Base-by-base conservation (phyloP, 2,329 filamentous ascomycete genomes). In the Fusarium equiseti region DNA sequence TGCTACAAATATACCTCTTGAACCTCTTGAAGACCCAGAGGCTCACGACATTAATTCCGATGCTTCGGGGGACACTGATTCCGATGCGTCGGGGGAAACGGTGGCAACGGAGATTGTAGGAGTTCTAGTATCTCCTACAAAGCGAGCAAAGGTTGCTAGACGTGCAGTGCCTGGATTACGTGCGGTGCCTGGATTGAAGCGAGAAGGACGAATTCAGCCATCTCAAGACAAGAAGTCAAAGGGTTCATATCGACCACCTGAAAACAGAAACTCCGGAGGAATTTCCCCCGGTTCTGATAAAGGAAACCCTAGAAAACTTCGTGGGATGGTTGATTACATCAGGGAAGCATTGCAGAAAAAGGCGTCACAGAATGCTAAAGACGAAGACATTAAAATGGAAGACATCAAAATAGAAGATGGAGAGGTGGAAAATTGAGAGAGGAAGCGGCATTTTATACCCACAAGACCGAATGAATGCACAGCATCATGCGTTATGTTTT, bases 291-390 rank as follows among this genome's bases (percentile, higher is more conserved):
- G 10, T 38, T n/a, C n/a, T 7, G 6, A n/a, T 13, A 4, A 38
- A 5, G 15, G 27, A 20, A 40, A 22, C 15, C 18, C 7, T 8
- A 15, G 22, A 18, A 35, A n/a, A 20, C 15, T 22, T 18, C 32
- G 48, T 35, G 60, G 66, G 8, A 56, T 70, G 38, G 48, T 55
- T 12, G 40, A 49, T 22, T 24, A 15, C 35, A 53, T 63, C 31
- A 49, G 9, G 22, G 29, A 68, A 38, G 29, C 13, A 31, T 42
- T 15, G 11, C 35, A 18, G 40, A 22, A 38, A 38, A 38, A 10
- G n/a, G 12, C 24, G 31, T 20, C 5, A 24, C 13, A 18, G 13
- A 32, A 55, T 38, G 18, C 11, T 11, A 13, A 11, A 13, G 26
- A 27, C 7, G 4, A 32, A 27, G 38, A 45, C 15, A 24, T 44